Evolutionary conservation across 345 rosid species (phyloP).

Genomic region (Syzygium jambos): DNA sequence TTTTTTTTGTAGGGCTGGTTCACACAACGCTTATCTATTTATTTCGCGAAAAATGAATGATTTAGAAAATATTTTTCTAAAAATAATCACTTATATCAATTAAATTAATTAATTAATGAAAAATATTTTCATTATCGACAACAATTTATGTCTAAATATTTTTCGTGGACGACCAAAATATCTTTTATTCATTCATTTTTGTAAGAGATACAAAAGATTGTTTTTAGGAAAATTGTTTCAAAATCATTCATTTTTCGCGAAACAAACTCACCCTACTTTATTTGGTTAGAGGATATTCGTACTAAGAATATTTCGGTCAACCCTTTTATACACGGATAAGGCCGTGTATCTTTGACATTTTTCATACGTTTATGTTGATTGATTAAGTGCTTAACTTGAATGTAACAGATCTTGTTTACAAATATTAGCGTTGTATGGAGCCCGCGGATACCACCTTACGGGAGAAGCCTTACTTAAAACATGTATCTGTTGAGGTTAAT

Average conservation of each 20-base stretch:
- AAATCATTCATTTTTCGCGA: background rate
- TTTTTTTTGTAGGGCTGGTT: background rate
- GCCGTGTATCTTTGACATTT: background rate
- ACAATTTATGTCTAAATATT: background rate
- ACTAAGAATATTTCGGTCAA: background rate
- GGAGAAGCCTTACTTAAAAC: background rate
- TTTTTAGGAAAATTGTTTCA: background rate
- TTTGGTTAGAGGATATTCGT: background rate
- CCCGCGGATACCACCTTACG: background rate
- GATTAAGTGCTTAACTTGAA: background rate
- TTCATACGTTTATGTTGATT: background rate
- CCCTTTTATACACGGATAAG: background rate
- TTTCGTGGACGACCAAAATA: background rate
- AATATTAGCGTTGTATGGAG: background rate
- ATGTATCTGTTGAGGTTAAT: background rate
- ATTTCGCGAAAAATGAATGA: accelerated
- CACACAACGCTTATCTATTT: background rate
- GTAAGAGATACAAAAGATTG: background rate
- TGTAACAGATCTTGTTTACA: background rate
- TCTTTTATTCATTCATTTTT: too few relatives aligned
- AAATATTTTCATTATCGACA: background rate
- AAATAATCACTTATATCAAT: background rate
- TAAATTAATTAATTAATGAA: background rate
- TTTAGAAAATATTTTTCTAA: background rate
- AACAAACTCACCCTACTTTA: background rate